Percentiles rank a stretch among this genome's conserved stretches.
phyloP scores from a whole-genome alignment of 768 basidiomycete genomes.

The Lepiota venenata region DNA sequence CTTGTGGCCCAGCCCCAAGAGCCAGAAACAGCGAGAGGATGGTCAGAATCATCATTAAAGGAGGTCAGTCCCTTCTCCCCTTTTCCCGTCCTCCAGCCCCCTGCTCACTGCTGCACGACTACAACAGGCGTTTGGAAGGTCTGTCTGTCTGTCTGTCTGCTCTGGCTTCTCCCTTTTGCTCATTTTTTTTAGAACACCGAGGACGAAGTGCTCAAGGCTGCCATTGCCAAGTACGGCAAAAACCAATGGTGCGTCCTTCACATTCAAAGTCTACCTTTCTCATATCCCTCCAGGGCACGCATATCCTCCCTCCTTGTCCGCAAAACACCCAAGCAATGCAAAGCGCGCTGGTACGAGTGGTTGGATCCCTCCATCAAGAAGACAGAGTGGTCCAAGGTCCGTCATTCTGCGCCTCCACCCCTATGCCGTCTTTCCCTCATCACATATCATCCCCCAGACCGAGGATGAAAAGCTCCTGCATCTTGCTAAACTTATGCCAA shows the following conservation, averaged over 20 bases:
- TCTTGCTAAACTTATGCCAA: conserved; percentile 98
- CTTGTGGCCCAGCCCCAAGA: too few relatives aligned
- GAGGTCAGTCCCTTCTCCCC: conserved; percentile 45
- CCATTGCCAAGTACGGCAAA: conserved; percentile 96
- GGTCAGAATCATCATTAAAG: conserved; percentile 92
- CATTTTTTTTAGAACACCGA: conserved; percentile 70
- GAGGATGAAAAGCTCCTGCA: conserved; percentile 99
- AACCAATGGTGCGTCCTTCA: conserved; percentile 72
- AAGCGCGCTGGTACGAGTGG: conserved; percentile 99
- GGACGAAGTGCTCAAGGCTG: conserved; percentile 98
- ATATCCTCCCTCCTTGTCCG: conserved; percentile 96
- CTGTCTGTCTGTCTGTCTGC: conserved; percentile 9
- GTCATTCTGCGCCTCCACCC: conserved; percentile 15
- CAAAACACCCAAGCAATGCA: conserved; percentile 99
- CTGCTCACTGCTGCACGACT: conserved; percentile 9
- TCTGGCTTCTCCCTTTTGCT: conserved; percentile 13
- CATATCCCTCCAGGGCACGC: conserved; percentile 67
- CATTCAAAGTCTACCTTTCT: conserved; percentile 1
- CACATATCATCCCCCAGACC: conserved; percentile 46
- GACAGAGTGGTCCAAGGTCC: conserved; percentile 98
- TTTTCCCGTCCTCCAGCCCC: neutral
- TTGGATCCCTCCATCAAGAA: conserved; percentile 99
- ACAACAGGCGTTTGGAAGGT: conserved; percentile 79
- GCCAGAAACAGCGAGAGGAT: too few relatives aligned
- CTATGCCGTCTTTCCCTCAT: conserved; percentile 2